Evolutionary conservation across 208 protist species (phyloP), one percentile per base, ranked within the genome.

Genomic region (Acanthamoeba sp.): DNA sequence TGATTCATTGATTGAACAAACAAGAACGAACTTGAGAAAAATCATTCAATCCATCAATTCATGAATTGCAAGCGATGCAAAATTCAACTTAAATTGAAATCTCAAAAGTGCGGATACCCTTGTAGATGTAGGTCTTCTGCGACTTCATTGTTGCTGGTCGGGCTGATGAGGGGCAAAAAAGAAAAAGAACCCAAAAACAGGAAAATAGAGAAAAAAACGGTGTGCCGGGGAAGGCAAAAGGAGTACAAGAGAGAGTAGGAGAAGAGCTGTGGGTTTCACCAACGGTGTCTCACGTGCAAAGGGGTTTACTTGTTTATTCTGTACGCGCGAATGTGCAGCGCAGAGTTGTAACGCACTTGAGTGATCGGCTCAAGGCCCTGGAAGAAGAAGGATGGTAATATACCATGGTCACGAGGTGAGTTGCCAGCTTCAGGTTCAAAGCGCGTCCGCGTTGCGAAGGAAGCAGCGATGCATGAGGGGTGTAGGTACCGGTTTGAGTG

Each of bases 71-170:
- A n/a, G n/a, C n/a, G n/a, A n/a, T n/a, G n/a, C n/a, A n/a, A n/a
- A n/a, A n/a, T n/a, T n/a, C n/a, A n/a, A n/a, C n/a, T 59, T 18
- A 59, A 48, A 48, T 4, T 4, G 55, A 59, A 1, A n/a, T 2
- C 16, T 59, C 18, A 59, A 2, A 32, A 66, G 27, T 12, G n/a
- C 2, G 45, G 36, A 7, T 34, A 85, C 76, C 76, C 29, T 85
- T 85, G 42, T 85, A 85, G 40, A 85, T 85, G 76, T 85, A 85
- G 36, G 76, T 85, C 76, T 85, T 85, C 18, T 85, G 76, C 14
- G 76, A 32, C 76, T 57, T 85, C 76, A 57, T 85, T 9, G n/a
- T 42, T 76, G 66, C n/a, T 42, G 66, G 66, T 36, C 10, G 55
- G 55, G 55, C 18, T 59, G 59, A 66, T 16, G 27, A 14, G 34